Conservation (phyloP, 306 rosid species). For the Lathyrus sativus region DNA sequence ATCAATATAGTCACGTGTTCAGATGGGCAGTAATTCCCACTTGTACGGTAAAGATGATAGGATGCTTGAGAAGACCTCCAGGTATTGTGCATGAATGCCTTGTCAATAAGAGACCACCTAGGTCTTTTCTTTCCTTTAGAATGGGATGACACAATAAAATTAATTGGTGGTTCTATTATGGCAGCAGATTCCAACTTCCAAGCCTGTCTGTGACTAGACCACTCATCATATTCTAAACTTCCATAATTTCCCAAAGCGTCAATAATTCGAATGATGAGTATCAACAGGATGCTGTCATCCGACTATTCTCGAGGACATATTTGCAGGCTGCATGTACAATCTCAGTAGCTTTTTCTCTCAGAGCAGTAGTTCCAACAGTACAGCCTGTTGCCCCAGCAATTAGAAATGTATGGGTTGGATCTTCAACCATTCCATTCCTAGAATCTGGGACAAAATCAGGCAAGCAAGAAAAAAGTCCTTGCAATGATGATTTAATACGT, state of each 20-base stretch:
- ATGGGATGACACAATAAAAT: conserved; percentile 78
- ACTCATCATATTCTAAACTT: conserved; percentile 93
- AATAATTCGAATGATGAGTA: conserved; percentile 89
- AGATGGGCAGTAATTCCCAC: conserved; percentile 72
- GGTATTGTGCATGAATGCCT: conserved; percentile 94
- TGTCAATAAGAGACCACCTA: conserved; percentile 98
- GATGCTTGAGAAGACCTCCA: conserved; percentile 99
- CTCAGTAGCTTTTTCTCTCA: conserved; percentile 91
- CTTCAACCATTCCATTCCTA: conserved; percentile 65
- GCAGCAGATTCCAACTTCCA: conserved; percentile 99
- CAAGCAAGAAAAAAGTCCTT: conserved; percentile 95
- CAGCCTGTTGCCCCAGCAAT: conserved; percentile 97
- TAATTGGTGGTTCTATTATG: conserved; percentile 84
- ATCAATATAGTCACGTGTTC: conserved; percentile 77
- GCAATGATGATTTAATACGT: conserved; percentile 90
- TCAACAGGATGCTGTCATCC: conserved; percentile 91
- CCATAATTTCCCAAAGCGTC: conserved; percentile 97
- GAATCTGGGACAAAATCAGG: conserved; percentile 86
- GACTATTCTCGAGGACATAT: conserved; percentile 79
- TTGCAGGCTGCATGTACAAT: conserved; percentile 86
- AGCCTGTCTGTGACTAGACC: conserved; percentile 97
- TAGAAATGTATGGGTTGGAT: conserved; percentile 59
- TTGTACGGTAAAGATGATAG: conserved; percentile 78
- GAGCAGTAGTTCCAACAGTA: conserved; percentile 73
- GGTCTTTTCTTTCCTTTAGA: conserved; percentile 95